Conservation (phyloP, 768 basidiomycete genomes). For the Pisolithus tinctorius region DNA sequence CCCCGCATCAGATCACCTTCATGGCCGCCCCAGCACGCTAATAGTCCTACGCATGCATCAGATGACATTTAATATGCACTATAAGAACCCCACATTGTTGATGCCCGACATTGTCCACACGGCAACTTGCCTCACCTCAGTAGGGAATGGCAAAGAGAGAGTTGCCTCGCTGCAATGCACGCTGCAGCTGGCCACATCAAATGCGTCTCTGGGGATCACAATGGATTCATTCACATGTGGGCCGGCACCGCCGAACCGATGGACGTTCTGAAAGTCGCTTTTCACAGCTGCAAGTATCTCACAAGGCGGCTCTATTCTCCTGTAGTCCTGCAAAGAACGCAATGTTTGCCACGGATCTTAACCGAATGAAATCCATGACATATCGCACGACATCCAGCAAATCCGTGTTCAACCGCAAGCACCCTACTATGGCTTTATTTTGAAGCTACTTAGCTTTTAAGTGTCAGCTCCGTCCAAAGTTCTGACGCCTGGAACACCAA, state of each 20-base stretch:
- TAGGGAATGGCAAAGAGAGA: slow-evolving; percentile 23
- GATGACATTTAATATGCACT: slow-evolving; percentile 13
- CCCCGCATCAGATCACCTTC: slow-evolving; percentile 37
- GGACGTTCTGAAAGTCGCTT: slow-evolving; percentile 22
- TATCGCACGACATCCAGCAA: slow-evolving; percentile 32
- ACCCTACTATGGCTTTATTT: slow-evolving; percentile 35
- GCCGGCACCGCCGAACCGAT: slow-evolving; percentile 17
- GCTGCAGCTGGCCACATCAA: slow-evolving; percentile 22
- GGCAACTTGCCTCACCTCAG: slow-evolving; percentile 20
- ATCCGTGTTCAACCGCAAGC: slow-evolving; percentile 41
- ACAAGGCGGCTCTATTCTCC: slow-evolving; percentile 29
- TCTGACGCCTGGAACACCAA: slow-evolving; percentile 44
- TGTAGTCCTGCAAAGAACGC: slow-evolving; percentile 17
- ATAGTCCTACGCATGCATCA: slow-evolving; percentile 21
- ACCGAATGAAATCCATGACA: slow-evolving; percentile 22
- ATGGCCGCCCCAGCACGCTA: slow-evolving; percentile 29
- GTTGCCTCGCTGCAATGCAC: slow-evolving; percentile 36
- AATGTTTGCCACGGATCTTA: slow-evolving; percentile 34
- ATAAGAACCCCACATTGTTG: slow-evolving; percentile 26
- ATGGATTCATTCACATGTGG: slow-evolving; percentile 40
- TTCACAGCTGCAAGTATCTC: slow-evolving; percentile 23
- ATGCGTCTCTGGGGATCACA: slow-evolving; percentile 46
- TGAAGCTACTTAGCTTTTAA: slow-evolving; percentile 7
- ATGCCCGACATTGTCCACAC: slow-evolving; percentile 29
- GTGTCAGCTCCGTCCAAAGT: slow-evolving; percentile 25